A percentile compares a stretch with the other conserved stretches of the same genome.
phyloP scores from a whole-genome alignment of 352 stramenopile genomes.

The Phytophthora megakarya region DNA sequence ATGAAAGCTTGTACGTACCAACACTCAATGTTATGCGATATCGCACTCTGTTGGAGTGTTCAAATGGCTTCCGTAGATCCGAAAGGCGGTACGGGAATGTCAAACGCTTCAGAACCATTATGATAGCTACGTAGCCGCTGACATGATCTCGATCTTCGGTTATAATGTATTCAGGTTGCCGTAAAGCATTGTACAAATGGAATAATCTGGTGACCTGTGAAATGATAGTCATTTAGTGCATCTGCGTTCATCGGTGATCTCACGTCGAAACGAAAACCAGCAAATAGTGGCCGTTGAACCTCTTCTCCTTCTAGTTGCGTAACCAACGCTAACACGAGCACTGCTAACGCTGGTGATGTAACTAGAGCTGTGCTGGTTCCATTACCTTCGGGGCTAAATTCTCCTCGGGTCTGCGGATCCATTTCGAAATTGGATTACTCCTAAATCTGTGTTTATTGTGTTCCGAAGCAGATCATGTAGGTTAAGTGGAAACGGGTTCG shows the following conservation, averaged over 20 bases:
- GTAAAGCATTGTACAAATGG: not conserved
- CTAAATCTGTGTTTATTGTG: no score
- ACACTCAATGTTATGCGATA: not conserved
- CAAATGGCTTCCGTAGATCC: not conserved
- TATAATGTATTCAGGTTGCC: not conserved
- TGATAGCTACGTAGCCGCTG: not conserved
- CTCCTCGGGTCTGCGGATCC: no score
- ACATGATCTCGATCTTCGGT: not conserved
- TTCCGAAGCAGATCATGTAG: no score
- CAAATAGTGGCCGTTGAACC: slow-evolving; percentile 2
- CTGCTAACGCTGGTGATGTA: not conserved
- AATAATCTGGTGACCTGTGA: not conserved
- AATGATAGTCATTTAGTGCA: not conserved
- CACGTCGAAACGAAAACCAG: slow-evolving; percentile 1
- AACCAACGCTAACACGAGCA: not conserved
- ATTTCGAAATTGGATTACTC: no score
- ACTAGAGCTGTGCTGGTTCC: not conserved
- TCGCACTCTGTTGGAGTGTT: not conserved
- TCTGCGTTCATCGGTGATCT: not conserved
- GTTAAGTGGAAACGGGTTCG: no score
- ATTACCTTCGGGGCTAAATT: no score
- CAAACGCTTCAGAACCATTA: not conserved
- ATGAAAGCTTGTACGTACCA: not conserved
- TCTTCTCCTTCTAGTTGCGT: not conserved
- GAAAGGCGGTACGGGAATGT: not conserved